A percentile compares a stretch with the other conserved stretches of the same genome.
Conservation (phyloP, 129 eudicot species). For the Ambrosia artemisiifolia region DNA sequence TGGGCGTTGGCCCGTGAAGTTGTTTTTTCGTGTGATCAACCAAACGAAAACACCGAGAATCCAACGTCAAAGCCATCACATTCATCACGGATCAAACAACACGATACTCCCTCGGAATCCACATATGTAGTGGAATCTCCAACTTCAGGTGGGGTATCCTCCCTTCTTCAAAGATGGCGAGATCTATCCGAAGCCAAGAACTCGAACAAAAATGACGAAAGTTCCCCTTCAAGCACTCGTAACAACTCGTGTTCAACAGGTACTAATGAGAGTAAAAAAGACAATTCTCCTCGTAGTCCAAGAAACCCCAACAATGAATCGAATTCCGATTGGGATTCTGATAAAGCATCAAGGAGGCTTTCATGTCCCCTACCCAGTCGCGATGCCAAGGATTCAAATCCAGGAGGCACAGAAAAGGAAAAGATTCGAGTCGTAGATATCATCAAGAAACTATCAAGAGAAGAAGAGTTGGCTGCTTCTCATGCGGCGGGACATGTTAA, state of each 20-base stretch:
- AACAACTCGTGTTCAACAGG: constrained; percentile 14
- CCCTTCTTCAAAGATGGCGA: constrained; percentile 65
- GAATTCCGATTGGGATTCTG: constrained; percentile 44
- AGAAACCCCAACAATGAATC: constrained; percentile 19
- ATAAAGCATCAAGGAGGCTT: constrained; percentile 33
- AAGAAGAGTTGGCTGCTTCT: constrained; percentile 25
- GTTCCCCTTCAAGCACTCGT: constrained; percentile 22
- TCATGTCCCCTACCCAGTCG: constrained; percentile 29
- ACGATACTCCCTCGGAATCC: neutral
- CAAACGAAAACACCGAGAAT: neutral
- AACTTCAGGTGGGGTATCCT: constrained; percentile 54
- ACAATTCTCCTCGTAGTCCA: neutral
- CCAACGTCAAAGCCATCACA: neutral
- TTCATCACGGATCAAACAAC: constrained; percentile 5
- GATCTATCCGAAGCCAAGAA: constrained; percentile 41
- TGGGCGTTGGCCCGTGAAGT: constrained; percentile 41
- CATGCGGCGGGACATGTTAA: constrained; percentile 9
- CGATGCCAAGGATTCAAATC: constrained; percentile 23
- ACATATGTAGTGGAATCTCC: constrained; percentile 26
- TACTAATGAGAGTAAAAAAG: constrained; percentile 14
- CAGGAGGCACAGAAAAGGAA: constrained; percentile 43
- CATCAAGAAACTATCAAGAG: constrained; percentile 52
- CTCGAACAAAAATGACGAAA: neutral
- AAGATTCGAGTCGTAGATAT: constrained; percentile 64
- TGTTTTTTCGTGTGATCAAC: constrained; percentile 18